Percentiles rank a stretch among this genome's conserved stretches.
Conservation (phyloP, 352 stramenopile genomes). For the Phytophthora hibernalis region DNA sequence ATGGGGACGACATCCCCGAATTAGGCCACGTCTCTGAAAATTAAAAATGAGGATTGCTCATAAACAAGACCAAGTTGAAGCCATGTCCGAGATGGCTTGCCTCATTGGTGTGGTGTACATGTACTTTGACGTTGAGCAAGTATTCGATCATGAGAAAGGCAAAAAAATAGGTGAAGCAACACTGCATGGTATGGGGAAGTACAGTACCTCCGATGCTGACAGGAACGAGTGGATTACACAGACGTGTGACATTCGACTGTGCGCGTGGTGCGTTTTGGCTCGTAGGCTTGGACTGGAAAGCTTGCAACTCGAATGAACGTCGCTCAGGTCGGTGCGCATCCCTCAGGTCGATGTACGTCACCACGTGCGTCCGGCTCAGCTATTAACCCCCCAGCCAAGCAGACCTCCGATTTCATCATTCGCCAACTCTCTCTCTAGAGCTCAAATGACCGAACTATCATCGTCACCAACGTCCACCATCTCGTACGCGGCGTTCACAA, state of each 20-base stretch:
- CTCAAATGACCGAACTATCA: not conserved
- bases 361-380: not conserved
- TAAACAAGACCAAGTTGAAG: no score
- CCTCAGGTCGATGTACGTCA: not conserved
- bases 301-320: not conserved
- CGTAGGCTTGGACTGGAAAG: no score
- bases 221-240: not conserved
- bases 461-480: not conserved
- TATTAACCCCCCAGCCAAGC: no score
- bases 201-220: not conserved
- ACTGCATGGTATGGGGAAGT: no score
- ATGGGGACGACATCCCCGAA: slow-evolving; percentile 2
- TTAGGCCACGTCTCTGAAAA: not conserved
- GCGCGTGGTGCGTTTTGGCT: not conserved
- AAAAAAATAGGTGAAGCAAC: no score
- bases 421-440: not conserved
- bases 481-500: slow-evolving; percentile 5
- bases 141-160: no score
- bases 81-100: no score
- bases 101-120: no score
- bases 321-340: not conserved
- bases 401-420: not conserved
- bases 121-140: no score
- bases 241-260: not conserved
- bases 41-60: not conserved